Conservation (phyloP, 1,139 yeast species). For the Pichia sp. region DNA sequence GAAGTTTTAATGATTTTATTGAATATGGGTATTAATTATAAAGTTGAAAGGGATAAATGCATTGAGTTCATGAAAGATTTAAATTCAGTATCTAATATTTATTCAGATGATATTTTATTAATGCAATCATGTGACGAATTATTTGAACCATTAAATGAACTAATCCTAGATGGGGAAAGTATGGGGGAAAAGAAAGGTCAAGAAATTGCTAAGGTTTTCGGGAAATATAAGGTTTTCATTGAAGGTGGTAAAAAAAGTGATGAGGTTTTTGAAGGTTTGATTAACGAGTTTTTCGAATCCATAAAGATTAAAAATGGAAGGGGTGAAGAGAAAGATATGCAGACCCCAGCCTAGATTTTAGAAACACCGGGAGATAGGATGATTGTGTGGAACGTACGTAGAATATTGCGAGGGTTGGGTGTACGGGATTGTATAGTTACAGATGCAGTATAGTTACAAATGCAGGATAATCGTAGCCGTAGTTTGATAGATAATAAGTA, state of each 20-base stretch:
- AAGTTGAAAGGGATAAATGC: slow-evolving; percentile 16
- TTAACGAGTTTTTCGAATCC: too few relatives aligned
- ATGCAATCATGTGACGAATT: slow-evolving; percentile 15
- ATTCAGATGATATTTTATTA: slow-evolving; percentile 2
- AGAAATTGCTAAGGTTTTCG: neutral
- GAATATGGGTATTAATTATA: slow-evolving; percentile 20
- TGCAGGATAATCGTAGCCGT: too few relatives aligned
- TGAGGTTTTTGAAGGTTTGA: neutral
- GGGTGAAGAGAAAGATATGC: neutral
- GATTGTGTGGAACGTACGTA: too few relatives aligned
- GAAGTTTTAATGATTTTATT: slow-evolving; percentile 16
- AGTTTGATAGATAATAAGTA: too few relatives aligned
- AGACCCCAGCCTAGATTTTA: too few relatives aligned
- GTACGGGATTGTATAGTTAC: too few relatives aligned
- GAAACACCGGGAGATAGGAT: too few relatives aligned
- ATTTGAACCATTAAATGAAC: slow-evolving; percentile 11
- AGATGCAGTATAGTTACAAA: too few relatives aligned
- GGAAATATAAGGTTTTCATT: too few relatives aligned
- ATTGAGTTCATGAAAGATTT: slow-evolving; percentile 18
- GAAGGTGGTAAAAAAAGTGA: neutral
- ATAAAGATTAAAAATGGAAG: neutral
- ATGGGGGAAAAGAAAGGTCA: neutral
- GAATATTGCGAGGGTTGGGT: too few relatives aligned
- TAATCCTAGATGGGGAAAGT: slow-evolving; percentile 8
- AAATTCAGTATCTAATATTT: slow-evolving; percentile 14